Evolutionary conservation across 441 rosid species (phyloP).

Genomic region (Adansonia rubrostipa): DNA sequence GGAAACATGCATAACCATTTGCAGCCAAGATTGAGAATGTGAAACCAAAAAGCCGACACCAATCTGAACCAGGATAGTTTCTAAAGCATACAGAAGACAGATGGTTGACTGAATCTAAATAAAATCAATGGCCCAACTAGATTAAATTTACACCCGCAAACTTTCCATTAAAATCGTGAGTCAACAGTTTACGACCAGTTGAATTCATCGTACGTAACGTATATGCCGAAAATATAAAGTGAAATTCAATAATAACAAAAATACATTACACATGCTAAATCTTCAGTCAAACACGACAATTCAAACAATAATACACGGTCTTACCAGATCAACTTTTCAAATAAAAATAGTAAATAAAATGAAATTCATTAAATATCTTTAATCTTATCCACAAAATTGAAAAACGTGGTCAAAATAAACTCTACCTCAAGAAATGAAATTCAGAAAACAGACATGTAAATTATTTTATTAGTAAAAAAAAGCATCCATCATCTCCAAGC

Average conservation of each 20-base stretch:
- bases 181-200: slow-evolving; percentile 18
- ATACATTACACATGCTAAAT: slow-evolving; percentile 38
- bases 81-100: slow-evolving; percentile 14
- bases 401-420: slow-evolving; percentile 25
- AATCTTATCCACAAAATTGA: slow-evolving; percentile 27
- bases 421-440: slow-evolving; percentile 7
- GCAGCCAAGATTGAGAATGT: slow-evolving; percentile 4
- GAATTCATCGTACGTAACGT: slow-evolving; percentile 18
- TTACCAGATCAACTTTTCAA: slow-evolving; percentile 26
- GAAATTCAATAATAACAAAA: slow-evolving; percentile 35
- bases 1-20: slow-evolving; percentile 14
- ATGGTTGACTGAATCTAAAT: slow-evolving; percentile 23
- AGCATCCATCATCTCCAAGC: slow-evolving; percentile 9
- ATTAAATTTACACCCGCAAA: slow-evolving; percentile 3
- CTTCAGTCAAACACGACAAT: neutral
- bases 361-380: neutral
- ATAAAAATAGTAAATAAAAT: slow-evolving; percentile 11
- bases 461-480: slow-evolving; percentile 6
- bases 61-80: neutral
- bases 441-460: neutral
- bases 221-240: slow-evolving; percentile 21
- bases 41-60: slow-evolving; percentile 21
- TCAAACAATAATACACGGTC: slow-evolving; percentile 25
- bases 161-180: slow-evolving; percentile 11
- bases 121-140: slow-evolving; percentile 1